Base-by-base conservation (phyloP, 257 asterid genomes). In the Scutellaria baicalensis region DNA sequence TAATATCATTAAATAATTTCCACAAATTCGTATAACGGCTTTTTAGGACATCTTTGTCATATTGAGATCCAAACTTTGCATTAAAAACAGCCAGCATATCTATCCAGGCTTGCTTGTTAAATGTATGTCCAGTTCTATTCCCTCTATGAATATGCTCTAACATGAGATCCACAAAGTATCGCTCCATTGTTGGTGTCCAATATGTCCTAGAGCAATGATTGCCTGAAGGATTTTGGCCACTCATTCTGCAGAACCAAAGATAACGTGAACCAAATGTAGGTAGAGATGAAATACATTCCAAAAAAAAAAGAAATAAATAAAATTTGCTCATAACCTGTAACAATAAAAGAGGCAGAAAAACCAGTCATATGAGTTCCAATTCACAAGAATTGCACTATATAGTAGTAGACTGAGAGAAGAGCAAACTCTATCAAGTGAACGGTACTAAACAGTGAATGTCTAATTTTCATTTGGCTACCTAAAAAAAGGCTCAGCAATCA, bases 111-210 rank as follows among this genome's bases (percentile, higher is more conserved):
- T 81, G 80, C 76, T 74, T 76, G 69, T 78, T 76, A 52, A 78
- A 78, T 39, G 78, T 78, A 45, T 78, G 80, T 18, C 82, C 86
- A 31, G 58, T 67, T 73, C 78, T 68, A 60, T 81, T 63, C 74
- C 83, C 81, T 63, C 72, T 48, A 49, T 78, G 75, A 38, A 71
- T 62, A 66, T 74, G 83, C 73, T 71, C 83, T 49, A 81, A 45
- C 83, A 78, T 71, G 66, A 78, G 83, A 62, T 81, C 81, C 7
- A 78, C 61, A 64, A 81, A 75, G 80, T 75, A 71, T 6, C 83
- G 80, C 48, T 81, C 86, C 86, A 81, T 81, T 69, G 77, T 63
- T 14, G 83, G 81, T 4, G 81, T 75, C 86, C 83, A 81, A 60
- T 81, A 74, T 57, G 80, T 74, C 57, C 77, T 52, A 11, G 76